Evolutionary conservation across 1,284 basidiomycete genomes (phyloP), one percentile per base, ranked within the genome.

Genomic region (Ceraceosorus guamensis): DNA sequence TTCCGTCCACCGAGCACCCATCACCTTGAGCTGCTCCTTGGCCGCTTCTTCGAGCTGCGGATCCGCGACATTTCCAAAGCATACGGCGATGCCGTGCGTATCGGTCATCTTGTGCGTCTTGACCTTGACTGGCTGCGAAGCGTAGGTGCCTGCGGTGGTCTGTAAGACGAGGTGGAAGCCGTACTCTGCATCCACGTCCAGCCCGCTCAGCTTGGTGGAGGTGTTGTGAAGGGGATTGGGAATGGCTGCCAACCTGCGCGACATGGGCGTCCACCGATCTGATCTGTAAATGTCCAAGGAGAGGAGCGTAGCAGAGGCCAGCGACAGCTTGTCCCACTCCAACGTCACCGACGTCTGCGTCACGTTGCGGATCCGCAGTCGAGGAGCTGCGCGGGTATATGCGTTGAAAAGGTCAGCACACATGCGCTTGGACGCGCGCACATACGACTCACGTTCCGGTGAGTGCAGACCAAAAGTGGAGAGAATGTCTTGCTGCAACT

Each of bases 1-100:
- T 63, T 92, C 87, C 65, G 86, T 88, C 84, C 87, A 90, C 31
- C 62, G 62, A 2, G 67, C 72, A 35, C 66, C 63, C 63, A 76
- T 63, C 31, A 56, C 51, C 35, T 48, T 46, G 31, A 76, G 51
- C 5, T 66, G 62, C 18, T 59, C 48, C 46, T 67, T 65, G 34
- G 68, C 62, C 18, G 56, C 48, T 7, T 61, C 66, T 39, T 69
- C 59, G 8, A 66, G 61, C 31, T 55, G 53, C 7, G 52, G 30
- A 13, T 68, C 66, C 30, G 56, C 52, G 6, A 76, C 61, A 35
- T 62, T 56, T 44, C 71, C 73, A 47, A 76, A 67, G 56, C 73
- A 76, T 37, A 71, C 71, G 47, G 62, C 62, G 53, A 76, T 73
- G 8, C 73, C 73, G 5, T 62, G 66, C 4, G 70, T 70, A 51